Base-by-base conservation (phyloP, 2,329 filamentous ascomycete genomes). In the Orbilia brochopaga region DNA sequence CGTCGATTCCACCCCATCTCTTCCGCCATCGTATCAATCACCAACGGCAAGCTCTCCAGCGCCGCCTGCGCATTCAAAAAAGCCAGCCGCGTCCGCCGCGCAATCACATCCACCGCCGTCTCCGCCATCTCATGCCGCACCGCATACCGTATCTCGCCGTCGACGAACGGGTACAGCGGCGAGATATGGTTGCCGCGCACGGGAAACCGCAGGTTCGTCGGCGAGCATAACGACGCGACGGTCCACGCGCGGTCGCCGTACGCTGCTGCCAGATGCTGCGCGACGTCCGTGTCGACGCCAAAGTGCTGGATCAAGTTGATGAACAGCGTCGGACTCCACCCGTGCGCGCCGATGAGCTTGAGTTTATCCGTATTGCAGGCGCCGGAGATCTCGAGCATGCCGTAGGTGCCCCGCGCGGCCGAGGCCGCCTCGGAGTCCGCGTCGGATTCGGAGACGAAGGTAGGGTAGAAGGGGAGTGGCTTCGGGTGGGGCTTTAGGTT, bases 231-330 rank as follows among this genome's bases (percentile, higher is more conserved):
- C 0, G 90, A 86, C 7, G 90, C 92, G 21, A 97, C 91, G 15
- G 89, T 89, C 92, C 92, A 97, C 19, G 92, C 91, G 66, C 92
- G 87, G 80, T 97, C 92, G 75, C 93, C 92, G 78, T 97, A 97
- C 64, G 90, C 90, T 78, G 90, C 86, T 13, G 89, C 89, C 35
- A 97, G 84, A 80, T 97, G 92, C 81, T 91, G 90, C 50, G 92
- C 92, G 19, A 97, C 90, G 76, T 96, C 91, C 17, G 91, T 96
- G 80, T 96, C 92, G 64, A 97, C 82, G 74, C 91, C 91, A 78
- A 91, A 96, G 81, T 96, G 90, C 80, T 97, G 92, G 78, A 96
- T 94, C 37, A 97, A 83, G 80, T 93, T 92, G 83, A 97, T 96
- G 82, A 96, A 96, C 23, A 97, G 86, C 1, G 92, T 91, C 80